phyloP scores from a whole-genome alignment of 495 filamentous ascomycete species.

The Xylaria cubensis region DNA sequence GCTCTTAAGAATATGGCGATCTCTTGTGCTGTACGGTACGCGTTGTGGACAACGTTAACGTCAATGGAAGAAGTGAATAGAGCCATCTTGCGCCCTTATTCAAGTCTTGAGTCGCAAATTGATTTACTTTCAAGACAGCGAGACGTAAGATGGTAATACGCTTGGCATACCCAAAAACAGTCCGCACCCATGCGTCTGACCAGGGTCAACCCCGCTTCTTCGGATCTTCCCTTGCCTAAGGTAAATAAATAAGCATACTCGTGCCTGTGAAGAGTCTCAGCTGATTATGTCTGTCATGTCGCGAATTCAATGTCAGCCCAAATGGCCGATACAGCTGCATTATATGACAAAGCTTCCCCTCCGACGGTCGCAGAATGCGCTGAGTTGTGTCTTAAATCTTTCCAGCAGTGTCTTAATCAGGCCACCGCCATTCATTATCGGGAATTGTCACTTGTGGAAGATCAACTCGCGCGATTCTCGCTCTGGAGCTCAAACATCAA shows the following conservation, averaged over 20 bases:
- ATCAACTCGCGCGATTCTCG: neutral
- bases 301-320: too few species aligned
- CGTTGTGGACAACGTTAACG: neutral
- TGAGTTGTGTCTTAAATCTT: neutral
- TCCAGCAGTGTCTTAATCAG: neutral
- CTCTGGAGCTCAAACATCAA: constrained; percentile 1
- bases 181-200: too few species aligned
- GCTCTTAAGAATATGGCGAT: neutral
- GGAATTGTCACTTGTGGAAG: neutral
- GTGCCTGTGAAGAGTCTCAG: too few species aligned
- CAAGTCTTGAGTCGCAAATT: too few species aligned
- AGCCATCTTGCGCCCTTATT: neutral
- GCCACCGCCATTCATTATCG: neutral
- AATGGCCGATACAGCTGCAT: neutral
- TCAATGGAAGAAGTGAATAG: neutral
- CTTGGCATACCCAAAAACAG: too few species aligned
- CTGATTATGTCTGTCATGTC: too few species aligned
- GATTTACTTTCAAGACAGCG: too few species aligned
- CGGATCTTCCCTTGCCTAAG: too few species aligned
- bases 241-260: too few species aligned
- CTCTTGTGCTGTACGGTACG: neutral
- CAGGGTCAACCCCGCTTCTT: too few species aligned
- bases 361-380: neutral
- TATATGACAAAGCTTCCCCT: neutral
- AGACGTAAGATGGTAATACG: too few species aligned